Conservation (phyloP, 2,329 filamentous ascomycete species). For the Coniella lustricola region DNA sequence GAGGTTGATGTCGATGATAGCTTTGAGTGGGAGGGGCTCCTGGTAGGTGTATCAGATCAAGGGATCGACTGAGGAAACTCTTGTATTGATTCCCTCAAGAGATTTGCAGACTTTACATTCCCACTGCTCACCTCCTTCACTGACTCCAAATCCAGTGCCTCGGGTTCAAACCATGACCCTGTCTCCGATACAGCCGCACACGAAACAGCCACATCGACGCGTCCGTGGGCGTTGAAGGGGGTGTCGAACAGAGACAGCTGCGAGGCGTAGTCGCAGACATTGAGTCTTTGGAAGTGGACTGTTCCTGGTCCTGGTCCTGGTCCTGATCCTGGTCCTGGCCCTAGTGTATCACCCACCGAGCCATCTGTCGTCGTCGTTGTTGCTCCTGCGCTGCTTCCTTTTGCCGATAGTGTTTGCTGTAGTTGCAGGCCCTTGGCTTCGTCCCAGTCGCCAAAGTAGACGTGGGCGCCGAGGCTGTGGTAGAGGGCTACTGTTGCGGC, state of each 20-base stretch:
- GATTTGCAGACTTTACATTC: background rate
- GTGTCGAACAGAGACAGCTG: conserved; percentile 39
- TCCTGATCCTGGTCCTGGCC: too few species aligned
- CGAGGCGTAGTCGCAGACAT: conserved; percentile 39
- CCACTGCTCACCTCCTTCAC: conserved; percentile 29
- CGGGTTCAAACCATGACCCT: conserved; percentile 38
- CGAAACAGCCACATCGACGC: conserved; percentile 41
- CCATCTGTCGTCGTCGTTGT: too few species aligned
- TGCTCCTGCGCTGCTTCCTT: background rate
- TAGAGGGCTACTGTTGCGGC: conserved; percentile 20
- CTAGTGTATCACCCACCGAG: too few species aligned
- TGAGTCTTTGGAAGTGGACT: conserved; percentile 32
- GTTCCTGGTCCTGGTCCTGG: conserved; percentile 13
- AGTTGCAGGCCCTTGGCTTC: conserved; percentile 17
- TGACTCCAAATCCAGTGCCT: conserved; percentile 33
- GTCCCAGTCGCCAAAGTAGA: conserved; percentile 24
- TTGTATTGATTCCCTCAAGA: background rate
- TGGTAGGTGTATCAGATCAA: background rate
- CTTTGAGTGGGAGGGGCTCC: conserved; percentile 28
- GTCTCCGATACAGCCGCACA: conserved; percentile 38
- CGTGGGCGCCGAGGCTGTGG: conserved; percentile 19
- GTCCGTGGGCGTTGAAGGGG: conserved; percentile 35
- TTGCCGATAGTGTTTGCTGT: conserved; percentile 10
- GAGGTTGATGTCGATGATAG: conserved; percentile 39
- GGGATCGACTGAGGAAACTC: too few species aligned